These are phyloP conservation scores for Hysterangium stoloniferum DNA, from an alignment of 768 basidiomycete genomes.

Conservation along the genomic window DNA sequence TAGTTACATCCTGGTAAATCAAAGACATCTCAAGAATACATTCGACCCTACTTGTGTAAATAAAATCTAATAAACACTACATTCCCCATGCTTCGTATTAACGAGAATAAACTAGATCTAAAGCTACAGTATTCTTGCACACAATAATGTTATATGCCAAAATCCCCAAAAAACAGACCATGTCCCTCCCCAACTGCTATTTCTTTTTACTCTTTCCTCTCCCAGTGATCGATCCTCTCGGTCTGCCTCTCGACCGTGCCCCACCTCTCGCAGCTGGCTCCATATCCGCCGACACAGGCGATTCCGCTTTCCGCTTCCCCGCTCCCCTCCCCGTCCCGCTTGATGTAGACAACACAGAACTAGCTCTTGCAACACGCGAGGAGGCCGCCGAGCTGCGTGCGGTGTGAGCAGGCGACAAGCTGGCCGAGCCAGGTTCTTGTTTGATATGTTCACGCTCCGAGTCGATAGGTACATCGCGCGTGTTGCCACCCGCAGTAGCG, in stretches of 20 bases:
- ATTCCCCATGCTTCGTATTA: too few relatives aligned
- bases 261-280: constrained; percentile 35
- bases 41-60: too few relatives aligned
- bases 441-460: not conserved
- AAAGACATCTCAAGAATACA: too few relatives aligned
- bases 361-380: constrained; percentile 23
- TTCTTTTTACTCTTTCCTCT: constrained; percentile 13
- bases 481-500: constrained; percentile 20
- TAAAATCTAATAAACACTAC: too few relatives aligned
- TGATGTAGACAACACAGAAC: constrained; percentile 33
- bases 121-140: too few relatives aligned
- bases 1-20: too few relatives aligned
- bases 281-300: constrained; percentile 1
- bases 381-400: constrained; percentile 25
- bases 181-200: too few relatives aligned
- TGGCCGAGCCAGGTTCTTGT: constrained; percentile 8
- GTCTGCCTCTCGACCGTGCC: constrained; percentile 24
- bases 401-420: constrained; percentile 32
- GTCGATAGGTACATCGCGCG: constrained; percentile 24
- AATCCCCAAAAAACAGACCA: not conserved
- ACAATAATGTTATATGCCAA: too few relatives aligned
- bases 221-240: constrained; percentile 34
- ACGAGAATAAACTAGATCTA: too few relatives aligned
- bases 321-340: constrained; percentile 24
- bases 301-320: constrained; percentile 34